These are phyloP conservation scores for Lobosporangium transversale DNA, from an alignment of 192 early-diverging fungal genomes.

Conservation along the genomic window DNA sequence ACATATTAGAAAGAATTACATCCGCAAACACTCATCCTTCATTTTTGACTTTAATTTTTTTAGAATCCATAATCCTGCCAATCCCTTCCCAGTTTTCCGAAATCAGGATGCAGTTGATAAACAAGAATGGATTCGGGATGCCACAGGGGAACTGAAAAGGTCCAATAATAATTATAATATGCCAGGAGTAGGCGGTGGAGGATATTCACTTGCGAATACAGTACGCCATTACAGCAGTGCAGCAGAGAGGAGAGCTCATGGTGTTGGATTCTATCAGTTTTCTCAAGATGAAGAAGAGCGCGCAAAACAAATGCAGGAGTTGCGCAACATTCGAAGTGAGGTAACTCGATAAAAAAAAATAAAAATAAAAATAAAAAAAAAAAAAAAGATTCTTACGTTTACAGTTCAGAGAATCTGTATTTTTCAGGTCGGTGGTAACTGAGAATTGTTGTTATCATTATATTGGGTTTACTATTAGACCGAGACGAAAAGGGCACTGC, in stretches of 20 bases:
- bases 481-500: constrained; percentile 31
- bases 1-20: neutral
- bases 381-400: too few species aligned
- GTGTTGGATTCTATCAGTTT: constrained; percentile 76
- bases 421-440: neutral
- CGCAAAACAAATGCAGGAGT: constrained; percentile 65
- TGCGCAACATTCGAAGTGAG: constrained; percentile 65
- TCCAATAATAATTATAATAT: too few species aligned
- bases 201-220: constrained; percentile 17
- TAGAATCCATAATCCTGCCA: constrained; percentile 25
- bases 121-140: constrained; percentile 30
- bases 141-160: constrained; percentile 14
- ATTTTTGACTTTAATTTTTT: too few species aligned
- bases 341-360: too few species aligned
- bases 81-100: constrained; percentile 36
- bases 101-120: constrained; percentile 29
- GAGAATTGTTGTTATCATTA: neutral
- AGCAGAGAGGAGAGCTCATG: constrained; percentile 70
- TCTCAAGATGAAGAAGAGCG: constrained; percentile 72
- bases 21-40: neutral
- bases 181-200: neutral
- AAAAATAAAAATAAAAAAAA: too few species aligned
- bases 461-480: too few species aligned
- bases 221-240: constrained; percentile 57
- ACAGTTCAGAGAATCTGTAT: neutral